Percentiles rank a stretch among this genome's conserved stretches.
Evolutionary conservation across 164 flowering plant species (phyloP).

Genomic region (Stephania japonica): DNA sequence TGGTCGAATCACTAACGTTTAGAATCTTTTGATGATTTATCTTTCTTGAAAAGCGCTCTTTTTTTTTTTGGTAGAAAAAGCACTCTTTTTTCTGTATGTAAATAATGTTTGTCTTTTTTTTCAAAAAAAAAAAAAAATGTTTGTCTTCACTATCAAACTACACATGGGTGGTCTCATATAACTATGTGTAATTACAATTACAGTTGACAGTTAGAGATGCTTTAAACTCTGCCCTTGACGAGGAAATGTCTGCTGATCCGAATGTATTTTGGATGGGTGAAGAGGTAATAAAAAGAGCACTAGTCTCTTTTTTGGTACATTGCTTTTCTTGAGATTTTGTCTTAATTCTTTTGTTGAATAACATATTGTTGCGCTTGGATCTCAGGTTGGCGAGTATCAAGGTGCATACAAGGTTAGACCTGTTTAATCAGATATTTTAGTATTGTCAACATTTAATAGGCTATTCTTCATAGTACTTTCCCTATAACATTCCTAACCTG

Average conservation of each 20-base stretch:
- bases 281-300: slow-evolving; percentile 21
- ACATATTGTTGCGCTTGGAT: slow-evolving; percentile 1
- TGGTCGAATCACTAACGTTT: not conserved
- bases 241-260: slow-evolving; percentile 66
- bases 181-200: slow-evolving; percentile 3
- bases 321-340: not conserved
- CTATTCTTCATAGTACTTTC: not conserved
- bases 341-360: slow-evolving; percentile 3
- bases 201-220: slow-evolving; percentile 65
- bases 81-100: not conserved
- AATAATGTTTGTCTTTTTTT: not conserved
- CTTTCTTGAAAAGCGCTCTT: not conserved
- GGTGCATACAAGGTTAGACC: slow-evolving; percentile 96
- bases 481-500: not conserved
- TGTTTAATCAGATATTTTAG: slow-evolving; percentile 2
- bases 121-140: too few relatives aligned
- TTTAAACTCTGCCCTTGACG: slow-evolving; percentile 58
- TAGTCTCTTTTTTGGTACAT: not conserved
- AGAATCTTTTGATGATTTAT: not conserved
- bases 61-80: too few relatives aligned
- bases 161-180: not conserved
- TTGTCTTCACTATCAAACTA: not conserved
- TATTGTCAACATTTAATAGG: not conserved
- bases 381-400: slow-evolving; percentile 96
- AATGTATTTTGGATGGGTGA: slow-evolving; percentile 72